These are phyloP conservation scores for Hansfordia pulvinata DNA, from an alignment of 2,329 filamentous ascomycete genomes.

Conservation along the genomic window DNA sequence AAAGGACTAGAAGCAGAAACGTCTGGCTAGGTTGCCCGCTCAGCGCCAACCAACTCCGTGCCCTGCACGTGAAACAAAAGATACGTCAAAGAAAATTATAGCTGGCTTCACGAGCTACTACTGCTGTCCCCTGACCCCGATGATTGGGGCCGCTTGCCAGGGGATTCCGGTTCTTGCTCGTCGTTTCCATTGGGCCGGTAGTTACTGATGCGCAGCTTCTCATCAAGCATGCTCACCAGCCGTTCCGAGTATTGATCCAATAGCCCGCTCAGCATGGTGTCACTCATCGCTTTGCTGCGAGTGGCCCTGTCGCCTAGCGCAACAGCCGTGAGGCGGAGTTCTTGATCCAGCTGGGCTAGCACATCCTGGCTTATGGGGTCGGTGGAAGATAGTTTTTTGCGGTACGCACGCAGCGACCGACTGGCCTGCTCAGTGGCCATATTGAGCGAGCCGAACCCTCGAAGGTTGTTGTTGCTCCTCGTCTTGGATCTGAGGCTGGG, in stretches of 20 bases:
- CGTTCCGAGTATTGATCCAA: conserved; percentile 66
- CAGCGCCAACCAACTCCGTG: too few species aligned
- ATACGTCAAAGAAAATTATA: not conserved
- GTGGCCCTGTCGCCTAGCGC: conserved; percentile 44
- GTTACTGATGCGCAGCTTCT: conserved; percentile 46
- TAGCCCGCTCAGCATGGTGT: conserved; percentile 46
- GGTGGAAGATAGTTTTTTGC: conserved; percentile 46
- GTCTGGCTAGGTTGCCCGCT: too few species aligned
- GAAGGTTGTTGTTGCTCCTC: conserved; percentile 33
- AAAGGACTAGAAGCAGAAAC: too few species aligned
- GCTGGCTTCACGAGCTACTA: conserved; percentile 1
- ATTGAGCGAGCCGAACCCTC: conserved; percentile 40
- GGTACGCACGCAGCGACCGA: conserved; percentile 45
- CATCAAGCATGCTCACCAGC: conserved; percentile 57
- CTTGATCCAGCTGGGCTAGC: conserved; percentile 49
- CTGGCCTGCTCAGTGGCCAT: conserved; percentile 53
- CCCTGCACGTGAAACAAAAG: too few species aligned
- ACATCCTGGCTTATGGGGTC: conserved; percentile 42
- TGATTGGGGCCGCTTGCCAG: conserved; percentile 8
- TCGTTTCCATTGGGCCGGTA: conserved; percentile 8
- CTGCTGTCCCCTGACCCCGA: conserved; percentile 10
- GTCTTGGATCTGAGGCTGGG: conserved; percentile 36
- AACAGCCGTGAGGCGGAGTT: conserved; percentile 47
- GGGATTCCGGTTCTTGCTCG: conserved; percentile 9
- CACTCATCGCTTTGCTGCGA: conserved; percentile 38